phyloP scores from a whole-genome alignment of 1,284 basidiomycete species.

The Ustilago nuda region DNA sequence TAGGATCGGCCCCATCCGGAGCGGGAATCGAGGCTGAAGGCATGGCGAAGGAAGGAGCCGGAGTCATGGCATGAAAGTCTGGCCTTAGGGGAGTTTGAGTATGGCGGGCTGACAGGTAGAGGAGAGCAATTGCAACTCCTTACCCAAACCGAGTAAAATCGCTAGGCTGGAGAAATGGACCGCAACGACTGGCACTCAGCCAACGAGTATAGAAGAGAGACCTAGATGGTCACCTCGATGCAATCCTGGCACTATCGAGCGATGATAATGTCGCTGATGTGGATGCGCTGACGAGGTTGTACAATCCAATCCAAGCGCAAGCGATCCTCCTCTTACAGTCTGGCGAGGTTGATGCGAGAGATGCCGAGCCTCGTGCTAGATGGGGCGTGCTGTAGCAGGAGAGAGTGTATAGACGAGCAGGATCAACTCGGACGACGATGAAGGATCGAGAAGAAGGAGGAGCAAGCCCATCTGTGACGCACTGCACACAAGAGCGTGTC shows the following conservation, averaged over 20 bases:
- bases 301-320: background rate
- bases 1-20: background rate
- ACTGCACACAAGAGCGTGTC: constrained; percentile 24
- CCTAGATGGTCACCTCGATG: background rate
- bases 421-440: constrained; percentile 26
- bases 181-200: background rate
- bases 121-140: constrained; percentile 4
- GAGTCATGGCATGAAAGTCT: constrained; percentile 30
- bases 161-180: background rate
- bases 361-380: background rate
- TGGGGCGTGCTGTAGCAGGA: background rate
- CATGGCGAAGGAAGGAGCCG: constrained; percentile 47
- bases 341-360: background rate
- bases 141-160: background rate
- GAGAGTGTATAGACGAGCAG: constrained; percentile 1
- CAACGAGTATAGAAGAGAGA: no score
- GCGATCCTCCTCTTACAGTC: background rate
- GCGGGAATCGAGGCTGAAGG: constrained; percentile 20
- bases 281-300: background rate
- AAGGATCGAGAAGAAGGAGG: constrained; percentile 5
- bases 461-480: background rate
- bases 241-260: background rate
- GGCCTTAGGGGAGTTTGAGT: background rate
- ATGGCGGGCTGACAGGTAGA: background rate
- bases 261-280: background rate